phyloP scores from a whole-genome alignment of 257 asterid species.

The Solanum neorickii region DNA sequence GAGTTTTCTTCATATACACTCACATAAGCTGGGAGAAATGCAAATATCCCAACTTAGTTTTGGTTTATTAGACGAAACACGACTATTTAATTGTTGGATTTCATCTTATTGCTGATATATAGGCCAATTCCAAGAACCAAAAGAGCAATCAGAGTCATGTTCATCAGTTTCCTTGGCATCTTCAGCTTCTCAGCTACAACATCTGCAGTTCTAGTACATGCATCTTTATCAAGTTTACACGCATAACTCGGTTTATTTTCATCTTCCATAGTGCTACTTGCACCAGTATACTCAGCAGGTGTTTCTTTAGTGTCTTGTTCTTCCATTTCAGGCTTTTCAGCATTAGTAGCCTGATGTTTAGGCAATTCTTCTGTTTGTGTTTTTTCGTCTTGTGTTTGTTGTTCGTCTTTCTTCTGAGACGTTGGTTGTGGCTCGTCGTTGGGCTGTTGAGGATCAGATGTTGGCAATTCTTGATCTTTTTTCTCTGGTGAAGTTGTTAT shows the following conservation, averaged over 20 bases:
- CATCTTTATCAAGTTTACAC: not conserved
- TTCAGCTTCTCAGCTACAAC: conserved; percentile 24
- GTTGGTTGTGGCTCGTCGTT: not conserved
- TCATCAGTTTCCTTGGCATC: conserved; percentile 29
- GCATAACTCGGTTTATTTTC: not conserved
- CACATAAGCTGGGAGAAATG: not conserved
- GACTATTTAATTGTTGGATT: conserved; percentile 3
- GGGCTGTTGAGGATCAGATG: not conserved
- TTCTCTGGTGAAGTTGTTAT: conserved; percentile 17
- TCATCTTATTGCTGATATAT: conserved; percentile 16
- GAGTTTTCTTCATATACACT: not conserved
- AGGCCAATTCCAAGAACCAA: conserved; percentile 35
- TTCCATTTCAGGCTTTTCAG: not conserved
- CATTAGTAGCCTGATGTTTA: not conserved
- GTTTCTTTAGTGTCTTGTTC: not conserved
- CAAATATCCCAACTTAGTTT: not conserved
- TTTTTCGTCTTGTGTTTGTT: not conserved
- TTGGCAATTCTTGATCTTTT: conserved; percentile 9
- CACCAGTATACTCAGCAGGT: not conserved
- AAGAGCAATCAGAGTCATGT: conserved; percentile 16
- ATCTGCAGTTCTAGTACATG: not conserved
- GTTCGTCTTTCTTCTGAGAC: not conserved
- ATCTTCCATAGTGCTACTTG: not conserved
- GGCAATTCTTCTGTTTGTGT: conserved; percentile 1
- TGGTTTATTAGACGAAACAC: not conserved